These are phyloP conservation scores for Leishmania major DNA, from an alignment of 208 protist species.

Conservation along the genomic window DNA sequence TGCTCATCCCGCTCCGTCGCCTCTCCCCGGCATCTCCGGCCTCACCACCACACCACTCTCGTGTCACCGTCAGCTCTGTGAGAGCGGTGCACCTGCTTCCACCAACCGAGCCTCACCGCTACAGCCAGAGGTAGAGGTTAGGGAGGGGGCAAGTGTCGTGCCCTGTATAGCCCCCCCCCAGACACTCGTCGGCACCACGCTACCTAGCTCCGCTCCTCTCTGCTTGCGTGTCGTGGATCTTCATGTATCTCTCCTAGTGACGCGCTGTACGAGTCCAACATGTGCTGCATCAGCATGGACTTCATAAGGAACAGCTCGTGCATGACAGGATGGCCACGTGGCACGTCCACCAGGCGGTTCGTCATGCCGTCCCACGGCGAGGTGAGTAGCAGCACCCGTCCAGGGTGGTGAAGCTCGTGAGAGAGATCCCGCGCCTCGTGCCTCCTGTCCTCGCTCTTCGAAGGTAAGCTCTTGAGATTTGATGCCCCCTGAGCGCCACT, in stretches of 20 bases:
- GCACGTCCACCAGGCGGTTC: conserved; percentile 64
- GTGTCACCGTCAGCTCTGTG: neutral
- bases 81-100: neutral
- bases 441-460: neutral
- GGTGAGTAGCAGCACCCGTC: conserved; percentile 62
- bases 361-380: conserved; percentile 34
- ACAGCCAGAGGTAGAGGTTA: neutral
- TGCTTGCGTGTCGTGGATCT: neutral
- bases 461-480: neutral
- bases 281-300: conserved; percentile 51
- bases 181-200: neutral
- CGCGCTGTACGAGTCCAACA: conserved; percentile 48
- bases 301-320: conserved; percentile 61
- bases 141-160: neutral
- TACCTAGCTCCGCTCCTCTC: neutral
- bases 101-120: neutral
- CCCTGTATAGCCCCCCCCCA: neutral
- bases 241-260: conserved; percentile 16
- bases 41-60: neutral
- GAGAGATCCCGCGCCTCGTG: conserved; percentile 30
- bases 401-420: conserved; percentile 61
- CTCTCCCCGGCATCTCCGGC: neutral
- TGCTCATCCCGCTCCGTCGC: neutral
- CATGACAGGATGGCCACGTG: conserved; percentile 50
- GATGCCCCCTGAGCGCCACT: neutral